phyloP scores from a whole-genome alignment of 2,329 filamentous ascomycete species.

The Incumbomyces delicatus region DNA sequence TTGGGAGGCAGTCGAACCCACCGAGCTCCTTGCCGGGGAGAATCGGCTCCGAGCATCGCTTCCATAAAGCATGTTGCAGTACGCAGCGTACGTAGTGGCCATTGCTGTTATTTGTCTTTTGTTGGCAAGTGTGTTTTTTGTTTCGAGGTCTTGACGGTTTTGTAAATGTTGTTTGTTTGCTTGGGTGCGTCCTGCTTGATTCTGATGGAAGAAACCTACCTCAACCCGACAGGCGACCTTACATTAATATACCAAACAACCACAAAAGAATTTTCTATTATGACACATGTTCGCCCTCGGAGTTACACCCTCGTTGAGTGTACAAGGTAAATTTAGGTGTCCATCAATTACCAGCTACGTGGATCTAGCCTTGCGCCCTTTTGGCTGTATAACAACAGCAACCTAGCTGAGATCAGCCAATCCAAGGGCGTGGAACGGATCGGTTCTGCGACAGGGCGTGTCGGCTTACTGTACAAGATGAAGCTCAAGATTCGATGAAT shows the following conservation, averaged over 20 bases:
- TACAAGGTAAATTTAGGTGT: too few relatives aligned
- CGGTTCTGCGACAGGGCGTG: slow-evolving; percentile 12
- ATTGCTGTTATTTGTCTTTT: slow-evolving; percentile 12
- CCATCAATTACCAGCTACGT: too few relatives aligned
- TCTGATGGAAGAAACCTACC: slow-evolving; percentile 4
- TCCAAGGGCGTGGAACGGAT: slow-evolving; percentile 6
- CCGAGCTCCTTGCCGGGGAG: slow-evolving; percentile 1
- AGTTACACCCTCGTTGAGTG: too few relatives aligned
- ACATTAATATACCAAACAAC: too few relatives aligned
- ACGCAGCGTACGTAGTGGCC: slow-evolving; percentile 15
- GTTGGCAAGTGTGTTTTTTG: neutral
- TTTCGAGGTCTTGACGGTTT: slow-evolving; percentile 5
- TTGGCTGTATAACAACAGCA: too few relatives aligned
- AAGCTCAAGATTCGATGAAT: slow-evolving; percentile 10
- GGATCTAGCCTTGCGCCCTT: too few relatives aligned
- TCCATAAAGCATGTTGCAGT: slow-evolving; percentile 15
- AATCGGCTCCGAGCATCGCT: slow-evolving; percentile 6
- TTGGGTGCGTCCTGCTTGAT: neutral
- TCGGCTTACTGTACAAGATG: slow-evolving; percentile 15
- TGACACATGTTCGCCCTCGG: neutral
- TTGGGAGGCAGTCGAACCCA: slow-evolving; percentile 12
- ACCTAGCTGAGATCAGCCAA: slow-evolving; percentile 8
- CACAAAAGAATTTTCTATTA: too few relatives aligned
- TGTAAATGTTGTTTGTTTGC: neutral
- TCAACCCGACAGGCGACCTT: neutral